Evolutionary conservation across 371 early-diverging fungal species (phyloP).

Genomic region (Mucor saturninus): DNA sequence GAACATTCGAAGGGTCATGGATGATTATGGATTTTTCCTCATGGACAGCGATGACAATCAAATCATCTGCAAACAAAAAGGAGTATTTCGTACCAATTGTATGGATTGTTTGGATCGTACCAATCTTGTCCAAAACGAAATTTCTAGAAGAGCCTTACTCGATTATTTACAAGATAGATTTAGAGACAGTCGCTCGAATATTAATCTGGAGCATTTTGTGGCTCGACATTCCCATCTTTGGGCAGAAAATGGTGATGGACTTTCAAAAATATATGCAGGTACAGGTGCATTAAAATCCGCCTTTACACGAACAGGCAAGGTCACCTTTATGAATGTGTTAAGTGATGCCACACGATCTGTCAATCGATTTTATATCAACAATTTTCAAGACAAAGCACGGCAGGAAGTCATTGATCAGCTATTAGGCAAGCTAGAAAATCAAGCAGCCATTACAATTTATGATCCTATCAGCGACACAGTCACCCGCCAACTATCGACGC

Average conservation of each 20-base stretch:
- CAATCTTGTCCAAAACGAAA: constrained; percentile 71
- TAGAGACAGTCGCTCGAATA: constrained; percentile 5
- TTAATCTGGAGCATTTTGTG: constrained; percentile 35
- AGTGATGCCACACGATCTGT: constrained; percentile 93
- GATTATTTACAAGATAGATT: constrained; percentile 38
- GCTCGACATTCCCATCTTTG: constrained; percentile 76
- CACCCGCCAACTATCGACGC: constrained; percentile 52
- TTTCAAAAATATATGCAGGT: constrained; percentile 97
- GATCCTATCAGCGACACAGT: constrained; percentile 70
- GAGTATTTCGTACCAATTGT: constrained; percentile 95
- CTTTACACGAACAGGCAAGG: constrained; percentile 90
- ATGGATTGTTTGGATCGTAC: constrained; percentile 97
- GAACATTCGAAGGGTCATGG: constrained; percentile 50
- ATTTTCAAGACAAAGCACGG: constrained; percentile 88
- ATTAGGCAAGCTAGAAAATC: constrained; percentile 68
- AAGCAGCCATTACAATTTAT: constrained; percentile 57
- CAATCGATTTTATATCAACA: constrained; percentile 91
- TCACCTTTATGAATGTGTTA: constrained; percentile 81
- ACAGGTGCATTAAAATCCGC: constrained; percentile 96
- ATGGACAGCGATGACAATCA: constrained; percentile 61
- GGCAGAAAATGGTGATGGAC: constrained; percentile 95
- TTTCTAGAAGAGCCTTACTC: constrained; percentile 50
- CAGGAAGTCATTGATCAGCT: constrained; percentile 92
- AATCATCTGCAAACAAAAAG: constrained; percentile 71
- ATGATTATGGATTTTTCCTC: constrained; percentile 70